Evolutionary conservation across 257 asterid species (phyloP).

Genomic region (Solanum corneliomulleri): DNA sequence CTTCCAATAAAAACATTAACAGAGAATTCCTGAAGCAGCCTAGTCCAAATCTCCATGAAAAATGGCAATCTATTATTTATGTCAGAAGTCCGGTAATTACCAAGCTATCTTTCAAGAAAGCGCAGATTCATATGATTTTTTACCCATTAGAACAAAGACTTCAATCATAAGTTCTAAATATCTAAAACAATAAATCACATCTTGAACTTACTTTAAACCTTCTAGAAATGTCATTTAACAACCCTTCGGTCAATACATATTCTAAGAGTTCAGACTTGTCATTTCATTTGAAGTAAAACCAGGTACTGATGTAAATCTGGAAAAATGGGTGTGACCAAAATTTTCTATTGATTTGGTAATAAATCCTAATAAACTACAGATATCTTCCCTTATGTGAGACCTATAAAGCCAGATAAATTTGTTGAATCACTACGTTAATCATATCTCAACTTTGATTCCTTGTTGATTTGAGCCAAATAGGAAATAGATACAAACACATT

Average conservation of each 20-base stretch:
- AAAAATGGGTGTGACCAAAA: background rate
- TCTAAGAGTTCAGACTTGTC: background rate
- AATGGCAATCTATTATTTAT: background rate
- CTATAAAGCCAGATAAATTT: background rate
- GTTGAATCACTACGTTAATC: background rate
- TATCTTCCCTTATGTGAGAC: background rate
- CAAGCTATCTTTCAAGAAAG: background rate
- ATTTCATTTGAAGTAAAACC: background rate
- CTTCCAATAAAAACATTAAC: background rate
- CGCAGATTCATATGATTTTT: background rate
- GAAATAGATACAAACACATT: background rate
- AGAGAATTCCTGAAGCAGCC: background rate
- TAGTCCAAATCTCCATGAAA: background rate
- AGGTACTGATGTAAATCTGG: background rate
- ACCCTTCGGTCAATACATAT: background rate
- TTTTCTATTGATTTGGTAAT: background rate
- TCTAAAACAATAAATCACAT: background rate
- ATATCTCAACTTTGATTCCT: background rate
- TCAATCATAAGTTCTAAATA: background rate
- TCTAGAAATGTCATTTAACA: background rate
- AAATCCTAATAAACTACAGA: background rate
- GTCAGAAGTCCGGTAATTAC: background rate
- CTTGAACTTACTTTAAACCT: background rate
- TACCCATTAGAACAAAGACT: background rate
- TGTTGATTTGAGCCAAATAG: background rate